These are phyloP conservation scores for Globisporangium viniferum DNA, from an alignment of 352 stramenopile genomes.

Conservation along the genomic window DNA sequence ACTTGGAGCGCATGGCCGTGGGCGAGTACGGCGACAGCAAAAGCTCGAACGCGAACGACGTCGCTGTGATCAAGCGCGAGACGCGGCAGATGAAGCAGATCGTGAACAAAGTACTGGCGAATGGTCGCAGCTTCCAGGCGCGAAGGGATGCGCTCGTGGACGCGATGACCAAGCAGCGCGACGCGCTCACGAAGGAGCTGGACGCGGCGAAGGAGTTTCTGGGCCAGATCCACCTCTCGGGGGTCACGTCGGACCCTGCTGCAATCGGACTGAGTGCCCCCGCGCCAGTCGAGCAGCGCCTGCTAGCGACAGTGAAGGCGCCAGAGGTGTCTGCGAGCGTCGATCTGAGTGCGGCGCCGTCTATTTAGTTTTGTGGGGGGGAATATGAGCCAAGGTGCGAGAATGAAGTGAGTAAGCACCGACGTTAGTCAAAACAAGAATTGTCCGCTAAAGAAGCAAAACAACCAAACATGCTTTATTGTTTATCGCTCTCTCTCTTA, in stretches of 20 bases:
- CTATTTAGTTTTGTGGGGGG: slow-evolving; percentile 31
- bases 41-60: slow-evolving; percentile 29
- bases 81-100: slow-evolving; percentile 51
- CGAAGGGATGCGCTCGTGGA: slow-evolving; percentile 54
- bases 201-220: slow-evolving; percentile 72
- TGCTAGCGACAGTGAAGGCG: slow-evolving; percentile 55
- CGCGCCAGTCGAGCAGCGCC: slow-evolving; percentile 57
- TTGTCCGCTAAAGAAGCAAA: neutral
- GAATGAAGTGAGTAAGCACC: neutral
- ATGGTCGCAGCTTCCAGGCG: slow-evolving; percentile 43
- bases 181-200: slow-evolving; percentile 58
- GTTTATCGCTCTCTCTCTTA: neutral
- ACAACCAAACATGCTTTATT: slow-evolving; percentile 1
- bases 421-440: neutral
- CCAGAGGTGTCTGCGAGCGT: slow-evolving; percentile 38
- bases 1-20: slow-evolving; percentile 80
- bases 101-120: slow-evolving; percentile 56
- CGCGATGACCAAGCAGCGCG: slow-evolving; percentile 73
- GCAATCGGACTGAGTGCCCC: slow-evolving; percentile 50
- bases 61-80: slow-evolving; percentile 61
- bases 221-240: slow-evolving; percentile 55
- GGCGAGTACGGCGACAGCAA: slow-evolving; percentile 54
- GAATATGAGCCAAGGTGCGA: neutral
- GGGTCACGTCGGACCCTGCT: slow-evolving; percentile 27
- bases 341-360: slow-evolving; percentile 45